Conservation (phyloP, 2,329 filamentous ascomycete species). For the Penicillium sp. region DNA sequence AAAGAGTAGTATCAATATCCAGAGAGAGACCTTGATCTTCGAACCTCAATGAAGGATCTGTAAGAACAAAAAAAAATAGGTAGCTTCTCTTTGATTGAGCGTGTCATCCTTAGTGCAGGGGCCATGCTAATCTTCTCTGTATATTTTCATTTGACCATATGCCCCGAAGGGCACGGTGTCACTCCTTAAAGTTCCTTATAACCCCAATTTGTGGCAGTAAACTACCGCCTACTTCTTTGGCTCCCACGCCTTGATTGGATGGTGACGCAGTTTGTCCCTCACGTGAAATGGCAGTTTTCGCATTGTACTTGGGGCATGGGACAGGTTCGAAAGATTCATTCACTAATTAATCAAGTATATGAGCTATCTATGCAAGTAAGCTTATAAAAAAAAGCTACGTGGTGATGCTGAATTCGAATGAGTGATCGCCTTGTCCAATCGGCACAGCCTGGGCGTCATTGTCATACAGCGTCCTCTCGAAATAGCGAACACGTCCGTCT, state of each 20-base stretch:
- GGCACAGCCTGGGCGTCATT: constrained; percentile 49
- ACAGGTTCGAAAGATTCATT: neutral
- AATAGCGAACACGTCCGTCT: constrained; percentile 58
- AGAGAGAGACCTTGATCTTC: neutral
- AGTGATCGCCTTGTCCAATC: constrained; percentile 48
- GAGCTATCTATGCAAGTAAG: neutral
- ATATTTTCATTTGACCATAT: constrained; percentile 67
- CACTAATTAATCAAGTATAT: neutral
- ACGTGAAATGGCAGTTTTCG: neutral
- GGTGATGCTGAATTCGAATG: constrained; percentile 36
- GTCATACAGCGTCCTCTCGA: constrained; percentile 63
- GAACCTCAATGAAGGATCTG: constrained; percentile 16
- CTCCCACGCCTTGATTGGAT: neutral
- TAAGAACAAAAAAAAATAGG: constrained; percentile 62
- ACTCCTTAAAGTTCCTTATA: constrained; percentile 24
- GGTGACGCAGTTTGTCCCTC: neutral
- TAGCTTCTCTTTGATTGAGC: constrained; percentile 77
- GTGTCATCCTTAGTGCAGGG: constrained; percentile 93
- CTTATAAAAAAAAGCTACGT: neutral
- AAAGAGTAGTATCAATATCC: too few relatives aligned
- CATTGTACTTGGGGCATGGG: neutral
- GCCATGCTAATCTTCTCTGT: constrained; percentile 82
- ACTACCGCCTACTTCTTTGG: neutral
- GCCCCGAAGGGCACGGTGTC: constrained; percentile 42
- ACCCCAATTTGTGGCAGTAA: neutral